A percentile compares a stretch with the other conserved stretches of the same genome.
Evolutionary conservation across 139 green algal genomes (phyloP).

Genomic region (Chlorella ohadii): DNA sequence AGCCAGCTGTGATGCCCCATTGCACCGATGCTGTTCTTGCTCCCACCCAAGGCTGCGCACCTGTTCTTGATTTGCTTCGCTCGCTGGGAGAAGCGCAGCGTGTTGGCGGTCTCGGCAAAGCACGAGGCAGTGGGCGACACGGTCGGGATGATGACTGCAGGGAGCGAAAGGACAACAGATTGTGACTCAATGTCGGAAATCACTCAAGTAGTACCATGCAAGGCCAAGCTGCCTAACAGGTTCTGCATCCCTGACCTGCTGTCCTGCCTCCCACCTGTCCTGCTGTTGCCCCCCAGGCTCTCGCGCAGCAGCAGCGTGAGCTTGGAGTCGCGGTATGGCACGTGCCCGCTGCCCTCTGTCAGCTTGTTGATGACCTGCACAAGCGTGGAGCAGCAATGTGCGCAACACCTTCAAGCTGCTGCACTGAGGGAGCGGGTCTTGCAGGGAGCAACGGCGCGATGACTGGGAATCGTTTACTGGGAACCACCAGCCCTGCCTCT

Average conservation of each 20-base stretch:
- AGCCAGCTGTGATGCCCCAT: no score
- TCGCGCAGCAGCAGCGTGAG: constrained; percentile 64
- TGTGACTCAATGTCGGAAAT: not conserved
- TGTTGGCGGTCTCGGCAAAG: constrained; percentile 56
- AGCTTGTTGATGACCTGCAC: constrained; percentile 52
- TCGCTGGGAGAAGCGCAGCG: constrained; percentile 63
- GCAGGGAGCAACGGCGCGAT: no score
- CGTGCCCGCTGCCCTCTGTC: constrained; percentile 43
- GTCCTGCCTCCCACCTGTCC: not conserved
- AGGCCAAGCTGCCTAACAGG: not conserved
- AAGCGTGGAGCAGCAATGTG: not conserved
- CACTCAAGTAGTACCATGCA: no score
- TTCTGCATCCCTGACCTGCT: not conserved
- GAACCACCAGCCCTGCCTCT: constrained; percentile 21
- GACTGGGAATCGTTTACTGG: no score
- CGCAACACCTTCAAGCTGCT: no score
- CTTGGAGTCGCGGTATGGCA: constrained; percentile 74
- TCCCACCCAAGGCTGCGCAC: no score
- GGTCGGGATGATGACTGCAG: constrained; percentile 65
- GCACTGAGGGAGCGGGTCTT: no score
- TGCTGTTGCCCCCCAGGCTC: constrained; percentile 21
- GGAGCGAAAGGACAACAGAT: not conserved
- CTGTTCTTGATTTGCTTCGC: constrained; percentile 56
- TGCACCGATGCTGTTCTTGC: no score
- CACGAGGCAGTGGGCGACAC: constrained; percentile 51